Conservation (phyloP, 345 rosid species). For the Cardamine resedifolia region DNA sequence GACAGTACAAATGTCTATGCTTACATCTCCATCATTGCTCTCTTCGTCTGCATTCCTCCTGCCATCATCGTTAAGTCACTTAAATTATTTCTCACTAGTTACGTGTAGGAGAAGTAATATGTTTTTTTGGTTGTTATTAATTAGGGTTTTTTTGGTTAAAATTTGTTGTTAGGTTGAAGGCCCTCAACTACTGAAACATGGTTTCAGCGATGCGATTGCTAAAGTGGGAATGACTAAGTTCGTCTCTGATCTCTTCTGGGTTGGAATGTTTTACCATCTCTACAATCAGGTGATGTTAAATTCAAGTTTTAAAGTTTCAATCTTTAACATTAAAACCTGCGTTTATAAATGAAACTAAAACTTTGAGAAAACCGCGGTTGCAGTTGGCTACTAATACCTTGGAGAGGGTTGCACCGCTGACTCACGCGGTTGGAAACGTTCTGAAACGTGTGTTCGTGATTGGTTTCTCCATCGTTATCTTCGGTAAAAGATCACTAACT, state of each 20-base stretch:
- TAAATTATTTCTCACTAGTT: not conserved
- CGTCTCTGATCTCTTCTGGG: conserved; percentile 92
- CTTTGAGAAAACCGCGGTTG: conserved; percentile 5
- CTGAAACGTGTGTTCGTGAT: conserved; percentile 97
- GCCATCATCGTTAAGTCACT: conserved; percentile 71
- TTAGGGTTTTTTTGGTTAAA: not conserved
- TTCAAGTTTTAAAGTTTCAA: not conserved
- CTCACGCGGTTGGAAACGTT: conserved; percentile 98
- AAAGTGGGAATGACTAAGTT: conserved; percentile 91
- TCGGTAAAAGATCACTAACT: conserved; percentile 53
- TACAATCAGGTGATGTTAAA: conserved; percentile 71
- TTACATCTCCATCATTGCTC: conserved; percentile 95
- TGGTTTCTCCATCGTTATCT: conserved; percentile 80
- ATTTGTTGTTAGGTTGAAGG: conserved; percentile 67
- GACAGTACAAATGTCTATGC: conserved; percentile 95
- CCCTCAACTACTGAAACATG: conserved; percentile 74
- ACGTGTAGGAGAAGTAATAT: conserved; percentile 4
- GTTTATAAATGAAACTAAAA: not conserved
- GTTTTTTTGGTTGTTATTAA: not conserved
- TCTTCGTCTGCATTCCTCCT: conserved; percentile 87
- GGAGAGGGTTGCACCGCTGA: conserved; percentile 97
- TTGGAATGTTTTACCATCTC: conserved; percentile 98
- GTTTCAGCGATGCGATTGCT: conserved; percentile 74
- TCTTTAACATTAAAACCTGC: not conserved
- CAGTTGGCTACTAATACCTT: conserved; percentile 96